A percentile compares a stretch with the other conserved stretches of the same genome.
These are phyloP conservation scores for Gymnopilus dilepis DNA, from an alignment of 768 basidiomycete species.

Conservation along the genomic window DNA sequence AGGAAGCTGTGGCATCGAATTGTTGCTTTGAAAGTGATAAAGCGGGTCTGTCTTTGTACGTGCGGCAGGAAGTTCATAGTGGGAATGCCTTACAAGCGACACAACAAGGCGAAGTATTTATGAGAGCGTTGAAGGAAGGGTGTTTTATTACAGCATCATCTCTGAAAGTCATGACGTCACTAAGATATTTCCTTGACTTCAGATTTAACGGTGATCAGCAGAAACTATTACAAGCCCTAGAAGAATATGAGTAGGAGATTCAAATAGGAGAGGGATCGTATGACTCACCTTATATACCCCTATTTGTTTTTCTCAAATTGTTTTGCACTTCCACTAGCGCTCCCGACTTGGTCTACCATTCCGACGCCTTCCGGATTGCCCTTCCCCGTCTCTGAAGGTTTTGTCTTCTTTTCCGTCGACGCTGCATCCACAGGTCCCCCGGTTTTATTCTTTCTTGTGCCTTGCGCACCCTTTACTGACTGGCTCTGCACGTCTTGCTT, in stretches of 20 bases:
- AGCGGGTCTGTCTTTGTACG: background rate
- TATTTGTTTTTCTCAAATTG: constrained; percentile 21
- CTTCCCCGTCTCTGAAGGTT: constrained; percentile 13
- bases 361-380: constrained; percentile 32
- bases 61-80: background rate
- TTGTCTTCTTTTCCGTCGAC: constrained; percentile 13
- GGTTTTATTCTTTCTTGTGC: constrained; percentile 14
- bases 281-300: background rate
- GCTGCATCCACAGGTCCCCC: constrained; percentile 27
- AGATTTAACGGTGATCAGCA: no score
- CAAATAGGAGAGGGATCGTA: background rate
- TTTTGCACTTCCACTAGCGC: constrained; percentile 23
- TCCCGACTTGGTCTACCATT: constrained; percentile 32
- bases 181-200: background rate
- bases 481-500: constrained; percentile 23
- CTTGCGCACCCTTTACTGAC: constrained; percentile 19
- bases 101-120: no score
- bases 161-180: background rate
- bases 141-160: no score
- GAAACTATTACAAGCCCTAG: no score
- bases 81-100: background rate
- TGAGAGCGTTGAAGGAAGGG: no score
- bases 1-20: background rate
- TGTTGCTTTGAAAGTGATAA: background rate
- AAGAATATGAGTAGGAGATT: background rate